Evolutionary conservation across 75 land plant species (phyloP), one percentile per base, ranked within the genome.

Genomic region (Pinus taeda): DNA sequence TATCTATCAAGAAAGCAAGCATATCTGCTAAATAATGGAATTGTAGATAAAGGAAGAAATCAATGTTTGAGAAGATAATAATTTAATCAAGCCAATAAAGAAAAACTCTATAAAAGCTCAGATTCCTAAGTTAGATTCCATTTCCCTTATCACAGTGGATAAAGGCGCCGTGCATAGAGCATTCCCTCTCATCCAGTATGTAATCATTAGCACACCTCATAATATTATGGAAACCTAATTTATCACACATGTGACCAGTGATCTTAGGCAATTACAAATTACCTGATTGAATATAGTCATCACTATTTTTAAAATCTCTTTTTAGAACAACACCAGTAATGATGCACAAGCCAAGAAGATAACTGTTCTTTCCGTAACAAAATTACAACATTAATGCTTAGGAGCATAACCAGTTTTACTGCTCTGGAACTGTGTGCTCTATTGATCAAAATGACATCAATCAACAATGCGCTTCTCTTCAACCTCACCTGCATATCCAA

Each of bases 141-240:
- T 82, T 17, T 95, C 90, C 59, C 99, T 89, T 83, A 94, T 94
- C 76, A 96, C 99, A 74, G 92, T 94, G 78, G 85, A 85, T 70
- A 96, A 76, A 33, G 20, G 93, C 95, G 82, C 94, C 99, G 81
- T 96, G 95, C 81, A 96, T 78, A 57, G 97, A 85, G 57, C 97
- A 85, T 20, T 96, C 99, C 99, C 94, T 92, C 84, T 96, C 97
- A 82, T 96, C 98, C 64, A 96, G 93, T 90, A 96, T 92, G 69
- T 79, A 90, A 79, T 96, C 97, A 92, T 96, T 94, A 22, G 97
- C 99, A 42, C 45, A 77, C 99, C 99, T 82, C 99, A 83, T 11
- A 94, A 86, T 17, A 96, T 86, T 64, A 94, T 78, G 0, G 97
- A 96, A 22, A 94, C 95, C 95, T 96, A 82, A 73, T 60, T 18